A percentile compares a stretch with the other conserved stretches of the same genome.
Evolutionary conservation across 208 protist genomes (phyloP).

Genomic region (Crithidia fasciculata): DNA sequence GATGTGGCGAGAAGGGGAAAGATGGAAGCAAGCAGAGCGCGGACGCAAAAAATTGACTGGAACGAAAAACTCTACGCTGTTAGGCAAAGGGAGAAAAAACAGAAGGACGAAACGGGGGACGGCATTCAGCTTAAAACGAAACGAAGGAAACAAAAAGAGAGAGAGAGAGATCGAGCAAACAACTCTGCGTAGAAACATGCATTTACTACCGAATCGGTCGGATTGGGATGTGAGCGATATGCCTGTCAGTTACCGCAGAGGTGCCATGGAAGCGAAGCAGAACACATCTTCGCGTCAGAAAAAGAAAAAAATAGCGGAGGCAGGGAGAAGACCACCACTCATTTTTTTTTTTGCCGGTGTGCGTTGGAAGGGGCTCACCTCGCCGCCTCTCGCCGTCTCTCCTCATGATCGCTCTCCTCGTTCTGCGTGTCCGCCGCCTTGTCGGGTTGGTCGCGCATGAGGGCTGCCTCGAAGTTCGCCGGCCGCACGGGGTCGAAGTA

Average conservation of each 20-base stretch:
- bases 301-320: conserved; percentile 5
- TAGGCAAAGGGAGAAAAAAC: neutral
- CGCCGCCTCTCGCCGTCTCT: conserved; percentile 6
- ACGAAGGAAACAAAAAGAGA: conserved; percentile 2
- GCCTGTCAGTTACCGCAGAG: too few relatives aligned
- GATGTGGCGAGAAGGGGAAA: too few relatives aligned
- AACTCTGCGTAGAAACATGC: too few relatives aligned
- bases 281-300: neutral
- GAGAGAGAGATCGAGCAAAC: neutral
- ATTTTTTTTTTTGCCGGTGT: too few relatives aligned
- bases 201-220: too few relatives aligned
- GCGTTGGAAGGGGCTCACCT: neutral
- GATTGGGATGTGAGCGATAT: too few relatives aligned
- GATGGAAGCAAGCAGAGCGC: too few relatives aligned
- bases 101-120: neutral
- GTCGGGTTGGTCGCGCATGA: conserved; percentile 9
- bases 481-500: conserved; percentile 97
- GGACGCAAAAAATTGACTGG: too few relatives aligned
- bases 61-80: too few relatives aligned
- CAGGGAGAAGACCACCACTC: neutral
- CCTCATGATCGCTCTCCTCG: conserved; percentile 32
- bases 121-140: neutral
- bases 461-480: conserved; percentile 23
- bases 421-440: conserved; percentile 1
- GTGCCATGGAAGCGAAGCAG: neutral